Evolutionary conservation across 257 asterid genomes (phyloP).

Genomic region (Galeopsis tetrahit): DNA sequence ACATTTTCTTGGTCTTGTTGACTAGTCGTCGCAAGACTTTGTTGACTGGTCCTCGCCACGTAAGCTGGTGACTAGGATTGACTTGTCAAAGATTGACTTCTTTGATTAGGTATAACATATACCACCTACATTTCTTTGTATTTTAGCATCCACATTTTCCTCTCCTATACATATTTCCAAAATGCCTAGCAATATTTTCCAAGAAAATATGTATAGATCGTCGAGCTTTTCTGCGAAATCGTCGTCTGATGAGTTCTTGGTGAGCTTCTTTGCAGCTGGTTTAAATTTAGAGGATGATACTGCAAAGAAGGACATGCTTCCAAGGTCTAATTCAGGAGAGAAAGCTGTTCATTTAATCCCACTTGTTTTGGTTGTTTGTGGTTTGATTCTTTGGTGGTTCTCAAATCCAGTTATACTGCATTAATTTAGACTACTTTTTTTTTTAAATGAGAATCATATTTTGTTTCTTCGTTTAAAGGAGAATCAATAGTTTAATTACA

Average conservation of each 20-base stretch:
- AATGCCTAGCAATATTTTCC: background rate
- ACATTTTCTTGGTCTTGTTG: too few relatives aligned
- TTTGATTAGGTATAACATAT: too few relatives aligned
- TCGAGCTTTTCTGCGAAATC: constrained; percentile 31
- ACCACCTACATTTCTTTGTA: background rate
- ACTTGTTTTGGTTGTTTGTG: constrained; percentile 42
- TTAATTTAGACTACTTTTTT: background rate
- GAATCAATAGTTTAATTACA: background rate
- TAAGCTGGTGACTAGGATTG: too few relatives aligned
- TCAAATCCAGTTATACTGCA: constrained; percentile 35
- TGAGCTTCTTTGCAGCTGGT: constrained; percentile 34
- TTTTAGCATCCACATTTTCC: background rate
- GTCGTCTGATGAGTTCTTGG: constrained; percentile 41
- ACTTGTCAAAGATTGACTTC: too few relatives aligned
- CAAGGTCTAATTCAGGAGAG: constrained; percentile 35
- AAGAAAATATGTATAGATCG: constrained; percentile 44
- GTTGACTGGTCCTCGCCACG: too few relatives aligned
- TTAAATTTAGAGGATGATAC: constrained; percentile 34
- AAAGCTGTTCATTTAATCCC: constrained; percentile 52
- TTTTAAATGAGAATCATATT: background rate
- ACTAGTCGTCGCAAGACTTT: too few relatives aligned
- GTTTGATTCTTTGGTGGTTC: constrained; percentile 52
- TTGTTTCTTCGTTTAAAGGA: background rate
- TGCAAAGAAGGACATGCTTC: constrained; percentile 40
- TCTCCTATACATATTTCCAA: background rate